These are phyloP conservation scores for Malassezia obtusa DNA, from an alignment of 1,284 basidiomycete genomes.

Conservation along the genomic window DNA sequence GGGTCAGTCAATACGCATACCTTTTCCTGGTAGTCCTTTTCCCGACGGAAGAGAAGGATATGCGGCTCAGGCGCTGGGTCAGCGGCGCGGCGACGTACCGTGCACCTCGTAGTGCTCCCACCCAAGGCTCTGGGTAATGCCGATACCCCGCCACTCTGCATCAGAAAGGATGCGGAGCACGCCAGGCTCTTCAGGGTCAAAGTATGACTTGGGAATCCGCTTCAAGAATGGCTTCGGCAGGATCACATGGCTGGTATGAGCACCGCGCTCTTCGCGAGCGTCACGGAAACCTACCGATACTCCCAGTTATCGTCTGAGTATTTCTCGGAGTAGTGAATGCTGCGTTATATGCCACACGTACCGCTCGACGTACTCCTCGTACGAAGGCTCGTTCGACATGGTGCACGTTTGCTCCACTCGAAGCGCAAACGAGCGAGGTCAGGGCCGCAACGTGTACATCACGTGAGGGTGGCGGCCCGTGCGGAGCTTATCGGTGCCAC, in stretches of 20 bases:
- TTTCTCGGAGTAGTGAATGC: slow-evolving; percentile 48
- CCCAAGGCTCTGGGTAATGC: slow-evolving; percentile 86
- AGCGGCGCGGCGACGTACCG: slow-evolving; percentile 54
- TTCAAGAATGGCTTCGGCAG: slow-evolving; percentile 48
- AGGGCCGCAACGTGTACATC: background rate
- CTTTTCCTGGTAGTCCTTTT: slow-evolving; percentile 49
- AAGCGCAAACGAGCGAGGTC: background rate
- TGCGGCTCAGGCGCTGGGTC: slow-evolving; percentile 51
- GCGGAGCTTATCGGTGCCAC: background rate
- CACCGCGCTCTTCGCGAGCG: background rate
- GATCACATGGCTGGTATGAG: slow-evolving; percentile 39
- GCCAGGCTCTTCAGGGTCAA: slow-evolving; percentile 61
- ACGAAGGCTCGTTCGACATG: slow-evolving; percentile 30
- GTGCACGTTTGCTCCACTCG: background rate
- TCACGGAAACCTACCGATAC: slow-evolving; percentile 53
- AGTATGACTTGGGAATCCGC: slow-evolving; percentile 50
- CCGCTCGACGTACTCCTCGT: slow-evolving; percentile 44
- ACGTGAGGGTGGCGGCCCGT: slow-evolving; percentile 2
- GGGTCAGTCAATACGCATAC: slow-evolving; percentile 12
- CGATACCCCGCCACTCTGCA: slow-evolving; percentile 86
- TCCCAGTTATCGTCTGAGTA: slow-evolving; percentile 53
- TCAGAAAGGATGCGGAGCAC: slow-evolving; percentile 73
- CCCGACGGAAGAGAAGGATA: slow-evolving; percentile 51
- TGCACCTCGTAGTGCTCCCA: slow-evolving; percentile 98
- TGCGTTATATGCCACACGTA: slow-evolving; percentile 9